Percentiles rank a stretch among this genome's conserved stretches.
These are phyloP conservation scores for Selaginella moellendorffii DNA, from an alignment of 75 land plant genomes.

Conservation along the genomic window DNA sequence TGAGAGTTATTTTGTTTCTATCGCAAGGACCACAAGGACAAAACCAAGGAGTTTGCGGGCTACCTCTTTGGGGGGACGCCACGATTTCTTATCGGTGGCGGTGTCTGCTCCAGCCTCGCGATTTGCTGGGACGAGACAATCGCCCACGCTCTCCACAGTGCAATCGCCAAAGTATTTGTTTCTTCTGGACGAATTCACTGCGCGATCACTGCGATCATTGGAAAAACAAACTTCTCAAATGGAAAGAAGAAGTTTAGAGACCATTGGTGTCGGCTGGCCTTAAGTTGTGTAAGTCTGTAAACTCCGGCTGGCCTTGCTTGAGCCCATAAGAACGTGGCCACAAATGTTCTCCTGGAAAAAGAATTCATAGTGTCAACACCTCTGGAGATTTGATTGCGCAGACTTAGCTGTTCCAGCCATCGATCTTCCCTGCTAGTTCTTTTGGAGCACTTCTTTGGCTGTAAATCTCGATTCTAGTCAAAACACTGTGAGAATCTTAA, in stretches of 20 bases:
- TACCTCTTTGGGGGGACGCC: slow-evolving; percentile 58
- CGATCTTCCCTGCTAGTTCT: slow-evolving; percentile 32
- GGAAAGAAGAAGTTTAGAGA: background rate
- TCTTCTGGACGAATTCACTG: slow-evolving; percentile 68
- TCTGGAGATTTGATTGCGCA: background rate
- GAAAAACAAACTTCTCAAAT: slow-evolving; percentile 23
- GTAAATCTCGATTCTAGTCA: slow-evolving; percentile 51
- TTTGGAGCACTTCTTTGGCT: slow-evolving; percentile 36
- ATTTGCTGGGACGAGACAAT: slow-evolving; percentile 49
- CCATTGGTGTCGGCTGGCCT: slow-evolving; percentile 66
- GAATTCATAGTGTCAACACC: background rate
- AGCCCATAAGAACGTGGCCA: slow-evolving; percentile 78
- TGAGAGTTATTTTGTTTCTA: background rate
- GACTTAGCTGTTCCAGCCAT: slow-evolving; percentile 66
- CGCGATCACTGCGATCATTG: slow-evolving; percentile 10
- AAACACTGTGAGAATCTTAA: background rate
- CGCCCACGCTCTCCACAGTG: background rate
- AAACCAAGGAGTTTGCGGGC: too few relatives aligned
- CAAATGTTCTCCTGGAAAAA: slow-evolving; percentile 50
- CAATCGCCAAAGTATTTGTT: slow-evolving; percentile 64
- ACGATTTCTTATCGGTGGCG: slow-evolving; percentile 37
- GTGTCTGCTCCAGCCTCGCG: slow-evolving; percentile 57
- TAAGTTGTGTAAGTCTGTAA: slow-evolving; percentile 59
- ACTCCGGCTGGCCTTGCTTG: slow-evolving; percentile 31
- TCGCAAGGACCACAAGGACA: background rate